Percentiles rank a stretch among this genome's conserved stretches.
These are phyloP conservation scores for Entomortierella parvispora DNA, from an alignment of 192 early-diverging fungal species.

Conservation along the genomic window DNA sequence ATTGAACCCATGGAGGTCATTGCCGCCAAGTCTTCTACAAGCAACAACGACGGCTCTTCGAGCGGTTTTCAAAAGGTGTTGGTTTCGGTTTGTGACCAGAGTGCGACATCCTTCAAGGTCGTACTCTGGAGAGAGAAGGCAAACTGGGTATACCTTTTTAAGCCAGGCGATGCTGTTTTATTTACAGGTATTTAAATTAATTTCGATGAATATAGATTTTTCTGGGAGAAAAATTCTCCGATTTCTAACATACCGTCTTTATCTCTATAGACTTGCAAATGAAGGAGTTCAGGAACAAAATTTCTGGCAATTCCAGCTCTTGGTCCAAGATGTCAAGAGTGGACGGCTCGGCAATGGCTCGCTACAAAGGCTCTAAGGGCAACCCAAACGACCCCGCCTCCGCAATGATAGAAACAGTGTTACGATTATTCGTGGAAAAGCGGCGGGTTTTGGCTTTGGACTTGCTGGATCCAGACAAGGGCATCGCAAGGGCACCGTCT, in stretches of 20 bases:
- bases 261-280: conserved; percentile 6
- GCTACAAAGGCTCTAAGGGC: background rate
- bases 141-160: conserved; percentile 9
- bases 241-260: too few species aligned
- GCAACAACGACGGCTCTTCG: background rate
- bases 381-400: too few species aligned
- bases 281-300: conserved; percentile 10
- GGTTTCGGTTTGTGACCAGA: conserved; percentile 8
- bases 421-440: conserved; percentile 5
- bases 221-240: too few species aligned
- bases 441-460: conserved; percentile 11
- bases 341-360: conserved; percentile 8
- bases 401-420: background rate
- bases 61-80: background rate
- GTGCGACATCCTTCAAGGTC: conserved; percentile 24
- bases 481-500: conserved; percentile 12
- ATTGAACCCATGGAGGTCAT: conserved; percentile 12
- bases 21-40: background rate
- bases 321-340: conserved; percentile 16
- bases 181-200: conserved; percentile 7
- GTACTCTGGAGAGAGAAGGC: conserved; percentile 14
- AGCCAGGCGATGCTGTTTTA: conserved; percentile 16
- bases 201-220: too few species aligned
- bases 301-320: conserved; percentile 1
- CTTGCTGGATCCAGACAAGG: conserved; percentile 22